Percentiles rank a stretch among this genome's conserved stretches.
Conservation (phyloP, 176 grass and related monocot genomes). For the Neostapfia colusana region DNA sequence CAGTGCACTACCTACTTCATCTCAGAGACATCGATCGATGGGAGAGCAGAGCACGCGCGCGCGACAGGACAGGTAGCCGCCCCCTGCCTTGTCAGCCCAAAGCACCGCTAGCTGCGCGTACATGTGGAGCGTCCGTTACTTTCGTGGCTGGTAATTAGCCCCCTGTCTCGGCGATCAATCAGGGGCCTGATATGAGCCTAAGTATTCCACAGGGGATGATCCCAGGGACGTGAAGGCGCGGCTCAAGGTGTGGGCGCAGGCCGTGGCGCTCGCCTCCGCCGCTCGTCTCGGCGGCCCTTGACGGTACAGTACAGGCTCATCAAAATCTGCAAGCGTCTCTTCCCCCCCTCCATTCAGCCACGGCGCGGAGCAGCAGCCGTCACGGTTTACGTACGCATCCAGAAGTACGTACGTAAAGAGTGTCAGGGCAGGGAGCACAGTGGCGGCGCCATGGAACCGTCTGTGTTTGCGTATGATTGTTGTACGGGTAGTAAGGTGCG, state of each 20-base stretch:
- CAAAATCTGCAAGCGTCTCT: not conserved
- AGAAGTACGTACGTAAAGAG: too few relatives aligned
- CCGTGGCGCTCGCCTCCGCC: conserved; percentile 44
- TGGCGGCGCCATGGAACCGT: not conserved
- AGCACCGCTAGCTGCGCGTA: too few relatives aligned
- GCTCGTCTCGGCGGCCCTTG: conserved; percentile 40
- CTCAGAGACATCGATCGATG: not conserved
- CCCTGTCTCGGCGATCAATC: not conserved
- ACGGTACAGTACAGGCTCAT: not conserved
- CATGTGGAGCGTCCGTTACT: not conserved
- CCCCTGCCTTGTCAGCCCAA: not conserved
- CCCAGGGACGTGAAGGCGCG: conserved; percentile 60
- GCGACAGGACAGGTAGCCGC: not conserved
- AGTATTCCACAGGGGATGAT: conserved; percentile 40
- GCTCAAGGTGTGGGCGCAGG: conserved; percentile 66
- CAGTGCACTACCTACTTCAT: not conserved
- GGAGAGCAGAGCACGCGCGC: too few relatives aligned
- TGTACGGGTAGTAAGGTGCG: conserved; percentile 8
- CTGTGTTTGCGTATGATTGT: conserved; percentile 8
- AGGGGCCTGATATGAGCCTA: too few relatives aligned
- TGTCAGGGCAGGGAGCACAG: too few relatives aligned
- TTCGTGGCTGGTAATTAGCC: not conserved
- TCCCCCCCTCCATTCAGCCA: not conserved
- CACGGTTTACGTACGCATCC: too few relatives aligned
- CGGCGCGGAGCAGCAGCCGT: too few relatives aligned